Base-by-base conservation (phyloP, 495 filamentous ascomycete genomes). In the Durotheca rogersii region DNA sequence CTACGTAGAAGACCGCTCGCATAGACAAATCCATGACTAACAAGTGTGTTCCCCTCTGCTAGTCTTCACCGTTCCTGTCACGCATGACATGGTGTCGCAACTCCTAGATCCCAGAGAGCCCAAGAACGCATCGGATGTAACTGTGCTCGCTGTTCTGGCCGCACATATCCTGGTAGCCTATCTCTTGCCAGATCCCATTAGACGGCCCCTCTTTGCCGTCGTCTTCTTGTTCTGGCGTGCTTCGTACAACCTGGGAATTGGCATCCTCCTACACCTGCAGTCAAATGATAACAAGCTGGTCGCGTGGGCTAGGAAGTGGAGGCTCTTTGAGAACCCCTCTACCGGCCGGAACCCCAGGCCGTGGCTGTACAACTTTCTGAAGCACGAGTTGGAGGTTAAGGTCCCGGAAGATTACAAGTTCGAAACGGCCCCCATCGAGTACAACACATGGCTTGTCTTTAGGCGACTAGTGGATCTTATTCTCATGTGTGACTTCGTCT, bases 41-140 rank as follows among this genome's bases (percentile, higher is more conserved):
- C 36, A 5, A 41, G 17, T 35, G 7, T 0, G n/a, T 37, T 14
- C n/a, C 16, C 39, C 25, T 17, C 45, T 27, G 58, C 41, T 56
- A 98, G 93, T 93, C 42, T 98, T 98, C 69, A 87, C 89, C 25
- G 93, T 98, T 15, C 94, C 93, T 35, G 86, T 89, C 54, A 98
- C 93, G 33, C 89, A 96, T 76, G 93, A 98, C 70, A 97, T 97
- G 92, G 93, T 98, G 60, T 94, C 93, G 41, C 93, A 96, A 67
- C 80, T 98, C 14, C 80, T 98, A 51, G 94, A 92, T 45, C 93
- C 93, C n/a, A 87, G 83, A 38, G 83, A 96, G 67, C 90, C 93
- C 3, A 98, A 98, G 74, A 97, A 97, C 61, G 56, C 94, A 31
- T 90, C 89, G 51, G 93, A 98, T 64, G 62, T 82, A 25, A 55